Evolutionary conservation across 129 eudicot genomes (phyloP), one percentile per base, ranked within the genome.

Genomic region (Helichrysum umbraculigerum): DNA sequence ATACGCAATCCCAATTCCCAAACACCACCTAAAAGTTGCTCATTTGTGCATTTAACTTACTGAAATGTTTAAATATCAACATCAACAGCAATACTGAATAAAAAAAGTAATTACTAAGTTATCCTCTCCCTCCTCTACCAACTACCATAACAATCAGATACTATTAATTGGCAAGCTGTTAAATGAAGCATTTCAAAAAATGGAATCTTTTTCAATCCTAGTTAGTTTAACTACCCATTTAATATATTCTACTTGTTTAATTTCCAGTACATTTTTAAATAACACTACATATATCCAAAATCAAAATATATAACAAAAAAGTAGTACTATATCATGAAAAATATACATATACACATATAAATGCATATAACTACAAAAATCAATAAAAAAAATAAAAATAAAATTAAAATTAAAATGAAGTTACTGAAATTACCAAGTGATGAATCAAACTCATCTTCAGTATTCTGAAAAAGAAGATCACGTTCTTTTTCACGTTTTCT

Each of bases 401-500:
- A 1, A 20, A 25, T 25, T 25, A 25, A 0, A 25, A 25, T 25
- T 25, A 25, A 1, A 39, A 25, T 32, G 3, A 76, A 68, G 69
- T 54, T 19, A 42, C 47, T 41, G 47, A 41, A 25, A 56, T 54
- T 90, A 93, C 98, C 98, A 35, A 85, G 82, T 61, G 94, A 83
- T 72, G 88, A 87, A 83, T 90, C 91, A 64, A 90, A 80, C 75
- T 88, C 94, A 37, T 63, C 79, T 21, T 90, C 88, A 20, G 97
- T 76, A 73, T 80, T 83, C 15, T 88, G 88, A 28, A 88, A 84
- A 29, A 90, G 88, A 70, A 85, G 87, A 73, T 86, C 81, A 57
- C 88, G 83, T 76, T 93, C 95, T 82, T 88, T 93, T 63, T 93
- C 98, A 25, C 91, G 83, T 79, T 81, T 87, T 8, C 88, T 86